Conservation (phyloP, 2,329 filamentous ascomycete genomes). For the Xylaria digitata region DNA sequence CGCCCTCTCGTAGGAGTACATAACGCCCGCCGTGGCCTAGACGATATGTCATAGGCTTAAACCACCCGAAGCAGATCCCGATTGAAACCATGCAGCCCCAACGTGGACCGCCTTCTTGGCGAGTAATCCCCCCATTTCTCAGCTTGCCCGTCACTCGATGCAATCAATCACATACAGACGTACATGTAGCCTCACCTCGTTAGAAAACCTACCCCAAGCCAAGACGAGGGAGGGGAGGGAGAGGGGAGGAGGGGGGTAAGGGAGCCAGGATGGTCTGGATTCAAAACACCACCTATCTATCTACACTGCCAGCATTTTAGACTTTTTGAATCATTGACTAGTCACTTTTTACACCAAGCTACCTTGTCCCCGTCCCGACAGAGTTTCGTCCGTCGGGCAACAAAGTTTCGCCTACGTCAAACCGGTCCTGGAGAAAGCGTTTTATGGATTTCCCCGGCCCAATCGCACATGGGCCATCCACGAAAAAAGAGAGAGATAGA, state of each 20-base stretch:
- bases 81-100: constrained; percentile 37
- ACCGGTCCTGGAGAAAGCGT: constrained; percentile 6
- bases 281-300: constrained; percentile 2
- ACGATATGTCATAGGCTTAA: constrained; percentile 42
- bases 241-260: background rate
- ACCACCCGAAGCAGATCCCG: constrained; percentile 41
- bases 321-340: constrained; percentile 16
- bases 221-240: constrained; percentile 18
- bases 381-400: constrained; percentile 33
- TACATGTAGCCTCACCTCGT: constrained; percentile 28
- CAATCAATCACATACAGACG: constrained; percentile 32
- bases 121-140: constrained; percentile 25
- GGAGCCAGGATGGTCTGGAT: background rate
- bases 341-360: background rate
- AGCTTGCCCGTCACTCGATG: constrained; percentile 25
- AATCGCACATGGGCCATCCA: constrained; percentile 26
- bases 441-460: constrained; percentile 7
- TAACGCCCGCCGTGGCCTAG: constrained; percentile 33
- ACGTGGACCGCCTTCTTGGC: constrained; percentile 31
- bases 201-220: constrained; percentile 25
- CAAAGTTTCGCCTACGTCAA: constrained; percentile 33
- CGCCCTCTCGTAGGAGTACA: constrained; percentile 42
- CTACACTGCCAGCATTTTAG: background rate
- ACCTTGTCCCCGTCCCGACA: constrained; percentile 19
- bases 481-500: constrained; percentile 38